Evolutionary conservation across 2,329 filamentous ascomycete species (phyloP).

Genomic region (Tricladium varicosporioides): DNA sequence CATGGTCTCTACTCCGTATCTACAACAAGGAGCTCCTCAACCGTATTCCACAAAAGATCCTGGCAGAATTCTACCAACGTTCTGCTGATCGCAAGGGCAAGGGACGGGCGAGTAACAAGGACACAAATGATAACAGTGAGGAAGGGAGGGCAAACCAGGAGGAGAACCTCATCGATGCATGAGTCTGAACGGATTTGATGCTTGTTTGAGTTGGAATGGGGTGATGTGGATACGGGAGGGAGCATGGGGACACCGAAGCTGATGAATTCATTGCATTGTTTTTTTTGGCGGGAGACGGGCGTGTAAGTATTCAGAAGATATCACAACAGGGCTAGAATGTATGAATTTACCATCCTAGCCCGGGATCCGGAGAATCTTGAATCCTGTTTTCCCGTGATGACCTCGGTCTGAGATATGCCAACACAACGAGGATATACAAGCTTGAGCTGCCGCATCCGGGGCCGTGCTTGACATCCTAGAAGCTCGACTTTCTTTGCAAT

Average conservation of each 20-base stretch:
- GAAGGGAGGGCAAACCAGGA: conserved; percentile 41
- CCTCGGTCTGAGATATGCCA: conserved; percentile 3
- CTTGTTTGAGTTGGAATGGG: conserved; percentile 8
- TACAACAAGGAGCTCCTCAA: conserved; percentile 98
- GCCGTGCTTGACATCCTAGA: neutral
- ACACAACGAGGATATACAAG: neutral
- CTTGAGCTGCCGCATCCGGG: neutral
- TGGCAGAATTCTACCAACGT: conserved; percentile 80
- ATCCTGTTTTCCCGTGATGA: neutral
- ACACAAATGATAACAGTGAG: conserved; percentile 39
- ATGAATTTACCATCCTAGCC: conserved; percentile 16
- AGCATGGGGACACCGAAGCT: neutral
- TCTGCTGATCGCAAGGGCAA: conserved; percentile 63
- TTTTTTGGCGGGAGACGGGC: conserved; percentile 10
- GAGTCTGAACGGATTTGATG: conserved; percentile 21
- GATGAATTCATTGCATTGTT: conserved; percentile 12
- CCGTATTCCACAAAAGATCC: conserved; percentile 80
- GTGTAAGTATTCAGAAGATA: conserved; percentile 23
- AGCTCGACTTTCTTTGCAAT: neutral
- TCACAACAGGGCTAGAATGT: conserved; percentile 22
- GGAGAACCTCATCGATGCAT: conserved; percentile 62
- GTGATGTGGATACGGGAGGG: conserved; percentile 2
- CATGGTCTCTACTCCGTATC: conserved; percentile 94
- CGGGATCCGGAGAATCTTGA: conserved; percentile 3
- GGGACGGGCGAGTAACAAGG: conserved; percentile 50